Base-by-base conservation (phyloP, 2,329 filamentous ascomycete genomes). In the Epichloe gansuensis region DNA sequence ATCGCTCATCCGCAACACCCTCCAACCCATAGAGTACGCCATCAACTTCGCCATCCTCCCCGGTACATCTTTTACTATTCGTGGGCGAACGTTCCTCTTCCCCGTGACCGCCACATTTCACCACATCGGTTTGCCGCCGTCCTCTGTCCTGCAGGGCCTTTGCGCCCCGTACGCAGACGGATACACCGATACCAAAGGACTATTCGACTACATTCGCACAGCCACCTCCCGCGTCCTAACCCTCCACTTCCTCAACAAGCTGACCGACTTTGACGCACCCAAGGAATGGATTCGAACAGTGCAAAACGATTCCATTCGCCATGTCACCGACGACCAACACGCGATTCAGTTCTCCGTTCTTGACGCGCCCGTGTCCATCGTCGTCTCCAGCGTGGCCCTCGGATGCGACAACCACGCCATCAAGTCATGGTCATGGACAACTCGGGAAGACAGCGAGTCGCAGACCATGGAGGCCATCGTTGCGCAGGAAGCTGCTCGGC, bases 21-120 rank as follows among this genome's bases (percentile, higher is more conserved):
- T 79, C 2, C 63, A 74, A 45, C 64, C 65, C 5, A 66, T 71
- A 34, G 67, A 67, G 21, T 71, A 68, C 53, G 58, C 58, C 59
- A 68, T 76, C 50, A 69, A 73, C 39, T 58, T 80, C 12, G 65
- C 62, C 35, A 66, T 81, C 49, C 71, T 74, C 2, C 68, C 74
- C 0, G 64, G 69, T 13, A 62, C 64, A 3, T 65, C 67, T 8
- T 56, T 78, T 27, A 65, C 67, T 39, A 65, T 79, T 54, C 68
- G 69, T 38, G 70, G 71, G 43, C 69, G 68, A 25, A 74, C 75
- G 0, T 68, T 68, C 44, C 65, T 73, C 54, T 61, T 66, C 40
- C 72, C 72, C 47, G 61, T 71, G 51, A 70, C 69, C 3, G 64
- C 69, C n/a, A 74, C 73, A 2, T 68, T 71, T 54, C 76, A 71